phyloP scores from a whole-genome alignment of 2,329 filamentous ascomycete species.

The Endoconidiophora polonica region DNA sequence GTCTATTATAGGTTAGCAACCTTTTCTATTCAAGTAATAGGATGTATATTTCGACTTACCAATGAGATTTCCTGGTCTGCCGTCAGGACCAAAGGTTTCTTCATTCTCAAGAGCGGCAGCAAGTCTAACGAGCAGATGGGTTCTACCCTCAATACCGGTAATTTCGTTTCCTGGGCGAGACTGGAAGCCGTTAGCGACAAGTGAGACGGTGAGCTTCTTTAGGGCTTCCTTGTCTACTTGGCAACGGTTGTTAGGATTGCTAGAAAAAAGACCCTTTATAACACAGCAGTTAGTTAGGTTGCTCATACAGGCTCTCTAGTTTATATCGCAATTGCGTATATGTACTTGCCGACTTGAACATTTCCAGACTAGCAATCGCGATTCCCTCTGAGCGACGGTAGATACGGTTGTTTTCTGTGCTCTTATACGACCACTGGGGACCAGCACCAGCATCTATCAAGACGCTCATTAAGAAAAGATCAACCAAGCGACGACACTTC shows the following conservation, averaged over 20 bases:
- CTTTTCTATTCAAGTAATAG: neutral
- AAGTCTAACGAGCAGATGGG: conserved; percentile 60
- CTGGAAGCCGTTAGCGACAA: conserved; percentile 68
- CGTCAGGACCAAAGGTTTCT: conserved; percentile 70
- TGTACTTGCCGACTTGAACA: conserved; percentile 60
- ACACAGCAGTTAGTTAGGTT: neutral
- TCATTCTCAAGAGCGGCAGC: conserved; percentile 61
- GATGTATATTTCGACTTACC: conserved; percentile 34
- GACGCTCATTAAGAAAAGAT: conserved; percentile 65
- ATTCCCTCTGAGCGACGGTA: conserved; percentile 81
- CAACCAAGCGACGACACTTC: conserved; percentile 57
- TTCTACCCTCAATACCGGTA: conserved; percentile 69
- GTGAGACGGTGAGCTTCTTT: conserved; percentile 53
- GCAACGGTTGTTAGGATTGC: conserved; percentile 61
- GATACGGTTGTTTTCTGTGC: conserved; percentile 65
- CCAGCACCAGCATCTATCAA: conserved; percentile 79
- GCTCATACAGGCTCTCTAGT: neutral
- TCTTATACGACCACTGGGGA: conserved; percentile 82
- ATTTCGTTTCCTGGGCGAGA: conserved; percentile 66
- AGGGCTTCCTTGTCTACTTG: conserved; percentile 81
- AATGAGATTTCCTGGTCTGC: conserved; percentile 83
- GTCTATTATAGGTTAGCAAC: conserved; percentile 36
- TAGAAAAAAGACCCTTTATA: conserved; percentile 61
- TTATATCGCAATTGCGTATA: neutral
- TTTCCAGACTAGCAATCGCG: conserved; percentile 60